Evolutionary conservation across 345 rosid genomes (phyloP).

Genomic region (Eucalyptus pumila): DNA sequence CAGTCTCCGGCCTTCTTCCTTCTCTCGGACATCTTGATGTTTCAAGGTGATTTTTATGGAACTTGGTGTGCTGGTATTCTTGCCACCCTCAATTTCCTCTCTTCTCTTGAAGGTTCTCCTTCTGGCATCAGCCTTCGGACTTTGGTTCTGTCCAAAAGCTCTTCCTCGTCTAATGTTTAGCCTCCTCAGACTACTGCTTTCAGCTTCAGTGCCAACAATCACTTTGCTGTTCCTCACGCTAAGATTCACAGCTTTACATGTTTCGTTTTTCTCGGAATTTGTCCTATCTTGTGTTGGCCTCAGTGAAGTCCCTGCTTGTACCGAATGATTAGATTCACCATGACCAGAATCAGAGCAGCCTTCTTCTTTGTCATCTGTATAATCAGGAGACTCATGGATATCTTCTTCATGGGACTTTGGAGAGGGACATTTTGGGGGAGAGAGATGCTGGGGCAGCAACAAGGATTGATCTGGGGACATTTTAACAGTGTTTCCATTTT

Average conservation of each 20-base stretch:
- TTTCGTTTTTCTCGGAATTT: constrained; percentile 10
- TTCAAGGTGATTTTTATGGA: constrained; percentile 49
- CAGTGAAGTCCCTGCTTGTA: constrained; percentile 8
- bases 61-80: neutral
- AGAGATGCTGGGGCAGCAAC: neutral
- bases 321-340: constrained; percentile 8
- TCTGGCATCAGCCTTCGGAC: constrained; percentile 8
- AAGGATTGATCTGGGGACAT: constrained; percentile 4
- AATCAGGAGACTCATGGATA: constrained; percentile 14
- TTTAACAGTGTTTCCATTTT: constrained; percentile 19
- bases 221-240: constrained; percentile 55
- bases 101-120: constrained; percentile 31
- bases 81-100: constrained; percentile 13
- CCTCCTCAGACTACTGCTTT: constrained; percentile 41
- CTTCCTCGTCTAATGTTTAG: constrained; percentile 58
- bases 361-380: constrained; percentile 15
- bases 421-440: constrained; percentile 6
- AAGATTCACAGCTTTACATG: constrained; percentile 25
- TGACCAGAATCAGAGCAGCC: constrained; percentile 22
- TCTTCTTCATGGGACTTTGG: constrained; percentile 8
- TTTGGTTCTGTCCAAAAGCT: constrained; percentile 17
- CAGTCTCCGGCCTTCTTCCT: constrained; percentile 43
- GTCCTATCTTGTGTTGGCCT: constrained; percentile 3
- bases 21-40: constrained; percentile 54
- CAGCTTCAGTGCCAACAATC: constrained; percentile 28